Evolutionary conservation across 768 basidiomycete species (phyloP).

Genomic region (Calocera viscosa): DNA sequence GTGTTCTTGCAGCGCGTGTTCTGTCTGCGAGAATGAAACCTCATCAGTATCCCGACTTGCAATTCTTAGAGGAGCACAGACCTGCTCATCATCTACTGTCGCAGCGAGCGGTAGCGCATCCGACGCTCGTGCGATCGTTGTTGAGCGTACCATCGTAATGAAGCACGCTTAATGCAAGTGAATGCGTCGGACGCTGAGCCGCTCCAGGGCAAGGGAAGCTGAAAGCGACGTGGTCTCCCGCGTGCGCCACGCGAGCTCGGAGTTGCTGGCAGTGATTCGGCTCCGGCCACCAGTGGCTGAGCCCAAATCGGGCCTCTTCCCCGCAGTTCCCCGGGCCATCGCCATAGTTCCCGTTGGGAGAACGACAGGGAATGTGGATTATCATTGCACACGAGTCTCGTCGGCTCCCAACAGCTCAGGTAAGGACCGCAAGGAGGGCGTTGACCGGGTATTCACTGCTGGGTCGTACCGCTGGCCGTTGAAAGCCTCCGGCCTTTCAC

Average conservation of each 20-base stretch:
- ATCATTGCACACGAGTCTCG: too few species aligned
- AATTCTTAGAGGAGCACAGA: conserved; percentile 25
- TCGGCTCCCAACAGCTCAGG: too few species aligned
- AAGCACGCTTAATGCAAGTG: background rate
- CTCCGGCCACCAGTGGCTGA: background rate
- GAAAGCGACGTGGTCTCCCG: conserved; percentile 1
- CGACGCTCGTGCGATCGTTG: conserved; percentile 69
- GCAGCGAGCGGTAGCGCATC: conserved; percentile 87
- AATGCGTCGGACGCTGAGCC: background rate
- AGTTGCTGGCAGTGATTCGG: background rate
- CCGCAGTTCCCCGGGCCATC: too few species aligned
- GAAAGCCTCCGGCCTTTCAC: too few species aligned
- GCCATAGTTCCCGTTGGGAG: too few species aligned
- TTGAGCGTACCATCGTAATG: conserved; percentile 65
- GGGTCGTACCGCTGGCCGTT: too few species aligned
- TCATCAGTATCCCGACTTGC: conserved; percentile 11
- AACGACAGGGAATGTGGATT: too few species aligned
- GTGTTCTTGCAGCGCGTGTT: conserved; percentile 87
- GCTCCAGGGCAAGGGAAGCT: background rate
- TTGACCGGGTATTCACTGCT: too few species aligned
- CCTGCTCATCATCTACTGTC: conserved; percentile 95
- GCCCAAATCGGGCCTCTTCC: too few species aligned
- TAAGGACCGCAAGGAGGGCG: too few species aligned
- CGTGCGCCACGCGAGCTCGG: background rate
- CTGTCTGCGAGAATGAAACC: conserved; percentile 49